Base-by-base conservation (phyloP, 169 alveolate species). In the Plasmodium falciparum region DNA sequence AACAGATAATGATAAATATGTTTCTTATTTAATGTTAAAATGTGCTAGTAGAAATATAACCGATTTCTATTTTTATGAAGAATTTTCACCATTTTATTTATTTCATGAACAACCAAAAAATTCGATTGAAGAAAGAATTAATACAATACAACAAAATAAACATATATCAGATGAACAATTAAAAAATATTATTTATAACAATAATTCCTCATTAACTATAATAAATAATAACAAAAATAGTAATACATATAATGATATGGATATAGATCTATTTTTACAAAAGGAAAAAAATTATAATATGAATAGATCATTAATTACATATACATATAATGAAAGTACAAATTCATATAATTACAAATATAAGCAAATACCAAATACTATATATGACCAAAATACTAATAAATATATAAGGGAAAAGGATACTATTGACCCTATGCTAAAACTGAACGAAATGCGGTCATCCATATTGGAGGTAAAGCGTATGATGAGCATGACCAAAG, bases 401-500 rank as follows among this genome's bases (percentile, higher is more conserved):
- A 86, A 74, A 61, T 86, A 86, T 56, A 73, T 86, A 33, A 78
- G 96, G 24, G 94, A 89, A 43, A 78, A 88, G n/a, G 93, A 90
- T 43, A 91, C 93, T 3, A 78, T 93, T 58, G 96, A 94, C 72
- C 96, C 96, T 1, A 70, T 86, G 83, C 54, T 94, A 39, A 89
- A 89, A 75, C 75, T 94, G 4, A 94, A 94, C 43, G 93, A 91
- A 71, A 78, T 94, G 90, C 66, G 95, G 12, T 92, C 93, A n/a
- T 92, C 90, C 62, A 92, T 94, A 26, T 80, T 94, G 62, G 95
- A 92, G 58, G 93, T 91, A 45, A 92, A 92, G 29, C 63, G 95
- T 13, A 94, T 92, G 95, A 92, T 93, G 74, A 92, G 95, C 80
- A 94, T 94, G 96, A 92, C 96, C 9, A 94, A 93, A 56, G 96